Evolutionary conservation across 2,329 filamentous ascomycete species (phyloP).

Genomic region (Colletotrichum musicola): DNA sequence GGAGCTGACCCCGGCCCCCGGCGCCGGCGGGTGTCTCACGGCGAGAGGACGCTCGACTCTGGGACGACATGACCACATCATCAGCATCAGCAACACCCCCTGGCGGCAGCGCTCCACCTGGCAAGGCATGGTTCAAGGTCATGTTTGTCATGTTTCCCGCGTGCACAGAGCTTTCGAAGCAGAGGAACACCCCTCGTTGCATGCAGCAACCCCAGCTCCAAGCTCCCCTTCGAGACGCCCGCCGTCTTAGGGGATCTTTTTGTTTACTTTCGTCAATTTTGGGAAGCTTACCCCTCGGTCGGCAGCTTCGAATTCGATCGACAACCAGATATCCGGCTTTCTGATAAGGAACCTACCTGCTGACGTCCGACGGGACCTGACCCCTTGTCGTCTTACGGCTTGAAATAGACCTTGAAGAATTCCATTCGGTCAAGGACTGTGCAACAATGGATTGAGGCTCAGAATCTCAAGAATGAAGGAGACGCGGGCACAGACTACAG

Average conservation of each 20-base stretch:
- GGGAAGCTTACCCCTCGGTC: slow-evolving; percentile 21
- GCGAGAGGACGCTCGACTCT: slow-evolving; percentile 7
- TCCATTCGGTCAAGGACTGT: slow-evolving; percentile 14
- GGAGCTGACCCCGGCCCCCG: slow-evolving; percentile 17
- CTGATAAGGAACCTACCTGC: neutral
- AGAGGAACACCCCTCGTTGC: slow-evolving; percentile 26
- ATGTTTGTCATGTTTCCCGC: slow-evolving; percentile 31
- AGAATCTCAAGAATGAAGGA: slow-evolving; percentile 14
- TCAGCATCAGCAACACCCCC: slow-evolving; percentile 13
- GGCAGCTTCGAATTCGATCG: slow-evolving; percentile 28
- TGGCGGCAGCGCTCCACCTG: slow-evolving; percentile 17
- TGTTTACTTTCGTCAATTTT: slow-evolving; percentile 38
- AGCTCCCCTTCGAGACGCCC: slow-evolving; percentile 19
- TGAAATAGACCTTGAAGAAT: slow-evolving; percentile 30
- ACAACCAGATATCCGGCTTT: slow-evolving; percentile 14
- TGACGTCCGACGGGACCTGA: neutral
- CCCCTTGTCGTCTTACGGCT: slow-evolving; percentile 18
- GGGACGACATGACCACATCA: slow-evolving; percentile 31
- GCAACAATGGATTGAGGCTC: slow-evolving; percentile 16
- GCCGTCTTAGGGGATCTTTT: slow-evolving; percentile 32
- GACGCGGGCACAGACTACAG: slow-evolving; percentile 13
- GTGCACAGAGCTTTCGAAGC: slow-evolving; percentile 27
- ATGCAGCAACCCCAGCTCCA: slow-evolving; percentile 34
- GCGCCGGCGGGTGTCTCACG: slow-evolving; percentile 17
- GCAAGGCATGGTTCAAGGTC: slow-evolving; percentile 24